Percentiles rank a stretch among this genome's conserved stretches.
Conservation (phyloP, 2,329 filamentous ascomycete genomes). For the Pseudopithomyces maydicus region DNA sequence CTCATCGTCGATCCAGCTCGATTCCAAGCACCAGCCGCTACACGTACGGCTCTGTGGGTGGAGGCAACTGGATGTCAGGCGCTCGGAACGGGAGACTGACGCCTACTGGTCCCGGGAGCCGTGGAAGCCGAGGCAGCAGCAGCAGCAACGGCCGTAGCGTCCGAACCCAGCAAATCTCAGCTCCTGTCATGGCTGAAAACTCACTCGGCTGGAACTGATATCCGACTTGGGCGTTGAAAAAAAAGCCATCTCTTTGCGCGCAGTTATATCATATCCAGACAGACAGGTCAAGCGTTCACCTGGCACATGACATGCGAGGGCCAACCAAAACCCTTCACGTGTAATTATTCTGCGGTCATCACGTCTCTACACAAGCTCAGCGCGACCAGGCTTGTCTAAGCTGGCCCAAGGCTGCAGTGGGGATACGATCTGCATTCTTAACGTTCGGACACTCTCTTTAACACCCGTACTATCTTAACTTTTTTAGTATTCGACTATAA, state of each 20-base stretch:
- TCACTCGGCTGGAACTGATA: conserved; percentile 91
- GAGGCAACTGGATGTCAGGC: conserved; percentile 54
- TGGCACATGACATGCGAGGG: conserved; percentile 10
- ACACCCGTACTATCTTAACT: conserved; percentile 26
- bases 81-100: conserved; percentile 47
- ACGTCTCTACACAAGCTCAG: conserved; percentile 4
- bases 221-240: background rate
- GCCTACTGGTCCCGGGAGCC: conserved; percentile 46
- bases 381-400: conserved; percentile 15
- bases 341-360: conserved; percentile 24
- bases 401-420: conserved; percentile 11
- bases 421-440: conserved; percentile 22
- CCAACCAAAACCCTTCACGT: conserved; percentile 12
- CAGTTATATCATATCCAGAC: conserved; percentile 36
- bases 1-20: conserved; percentile 78
- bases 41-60: conserved; percentile 41
- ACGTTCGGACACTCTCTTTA: conserved; percentile 44
- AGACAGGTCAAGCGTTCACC: conserved; percentile 12
- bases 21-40: conserved; percentile 70
- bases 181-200: conserved; percentile 91
- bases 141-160: conserved; percentile 71
- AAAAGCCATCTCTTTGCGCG: conserved; percentile 22
- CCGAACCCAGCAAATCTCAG: conserved; percentile 77
- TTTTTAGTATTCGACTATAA: conserved; percentile 33
- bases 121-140: conserved; percentile 43